Percentiles rank a stretch among this genome's conserved stretches.
Conservation (phyloP, 2,329 filamentous ascomycete species). For the Sporothrix protearum region DNA sequence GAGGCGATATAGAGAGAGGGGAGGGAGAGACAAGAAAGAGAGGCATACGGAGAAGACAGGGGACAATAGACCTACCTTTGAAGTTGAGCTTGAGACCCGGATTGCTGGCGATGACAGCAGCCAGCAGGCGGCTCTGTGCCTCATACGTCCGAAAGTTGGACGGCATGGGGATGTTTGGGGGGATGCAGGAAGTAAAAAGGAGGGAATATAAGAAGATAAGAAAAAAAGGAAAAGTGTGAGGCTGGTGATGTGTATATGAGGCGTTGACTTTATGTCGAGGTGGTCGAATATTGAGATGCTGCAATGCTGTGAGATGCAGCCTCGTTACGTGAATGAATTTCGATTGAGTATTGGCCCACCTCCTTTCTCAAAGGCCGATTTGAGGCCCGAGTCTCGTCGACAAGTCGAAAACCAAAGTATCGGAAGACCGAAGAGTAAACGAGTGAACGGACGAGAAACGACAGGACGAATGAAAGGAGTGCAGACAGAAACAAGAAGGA, state of each 20-base stretch:
- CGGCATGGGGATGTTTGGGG: conserved; percentile 38
- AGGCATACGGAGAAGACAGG: neutral
- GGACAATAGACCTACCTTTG: conserved; percentile 48
- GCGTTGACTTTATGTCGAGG: neutral
- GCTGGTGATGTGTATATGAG: neutral
- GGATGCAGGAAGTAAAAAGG: neutral
- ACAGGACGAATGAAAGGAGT: neutral
- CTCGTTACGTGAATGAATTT: neutral
- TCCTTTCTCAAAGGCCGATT: neutral
- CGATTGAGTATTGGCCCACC: neutral
- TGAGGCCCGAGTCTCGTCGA: neutral
- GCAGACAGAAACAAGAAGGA: neutral
- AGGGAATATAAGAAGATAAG: no score
- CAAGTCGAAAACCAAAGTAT: neutral
- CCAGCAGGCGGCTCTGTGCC: conserved; percentile 56
- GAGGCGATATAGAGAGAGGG: neutral
- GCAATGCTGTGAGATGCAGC: neutral
- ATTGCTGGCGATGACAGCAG: conserved; percentile 58
- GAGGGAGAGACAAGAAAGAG: conserved; percentile 18
- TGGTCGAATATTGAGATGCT: neutral
- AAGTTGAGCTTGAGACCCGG: conserved; percentile 56
- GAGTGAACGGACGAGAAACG: neutral
- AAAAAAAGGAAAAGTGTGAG: neutral
- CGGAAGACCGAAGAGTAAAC: neutral
- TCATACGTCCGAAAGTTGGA: conserved; percentile 61